Conservation (phyloP, 148 eudicot species). For the Persicaria tinctoria region DNA sequence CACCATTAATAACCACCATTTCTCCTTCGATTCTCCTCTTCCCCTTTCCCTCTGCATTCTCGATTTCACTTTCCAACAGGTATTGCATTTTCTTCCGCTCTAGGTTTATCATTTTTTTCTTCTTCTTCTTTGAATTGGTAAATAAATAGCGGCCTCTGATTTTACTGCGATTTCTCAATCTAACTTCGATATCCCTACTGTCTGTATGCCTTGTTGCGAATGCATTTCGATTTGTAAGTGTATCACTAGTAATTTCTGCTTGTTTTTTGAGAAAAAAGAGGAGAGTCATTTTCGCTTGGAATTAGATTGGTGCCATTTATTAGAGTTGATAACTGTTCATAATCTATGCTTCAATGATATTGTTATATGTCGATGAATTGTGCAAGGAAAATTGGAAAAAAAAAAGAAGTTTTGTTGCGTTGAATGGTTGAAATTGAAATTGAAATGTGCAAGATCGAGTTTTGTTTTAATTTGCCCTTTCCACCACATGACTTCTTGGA, state of each 20-base stretch:
- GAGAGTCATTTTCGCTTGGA: neutral
- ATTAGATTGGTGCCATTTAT: neutral
- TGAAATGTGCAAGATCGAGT: too few species aligned
- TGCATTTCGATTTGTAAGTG: neutral
- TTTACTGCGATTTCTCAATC: neutral
- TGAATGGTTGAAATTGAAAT: too few species aligned
- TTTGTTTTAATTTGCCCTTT: too few species aligned
- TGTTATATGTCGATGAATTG: neutral
- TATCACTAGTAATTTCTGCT: neutral
- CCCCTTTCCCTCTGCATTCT: neutral
- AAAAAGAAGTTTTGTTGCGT: too few species aligned
- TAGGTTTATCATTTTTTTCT: neutral
- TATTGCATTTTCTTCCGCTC: neutral
- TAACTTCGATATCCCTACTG: neutral
- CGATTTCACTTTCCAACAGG: slow-evolving; percentile 3
- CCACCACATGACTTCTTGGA: too few species aligned
- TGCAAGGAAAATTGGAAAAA: too few species aligned
- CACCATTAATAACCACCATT: neutral
- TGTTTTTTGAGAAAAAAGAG: neutral
- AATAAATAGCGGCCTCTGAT: neutral
- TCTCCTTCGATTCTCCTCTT: neutral
- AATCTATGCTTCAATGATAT: neutral
- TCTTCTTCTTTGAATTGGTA: neutral
- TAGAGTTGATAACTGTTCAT: neutral
- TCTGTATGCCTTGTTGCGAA: neutral